Base-by-base conservation (phyloP, 2,329 filamentous ascomycete species). In the Alternaria postmessia region DNA sequence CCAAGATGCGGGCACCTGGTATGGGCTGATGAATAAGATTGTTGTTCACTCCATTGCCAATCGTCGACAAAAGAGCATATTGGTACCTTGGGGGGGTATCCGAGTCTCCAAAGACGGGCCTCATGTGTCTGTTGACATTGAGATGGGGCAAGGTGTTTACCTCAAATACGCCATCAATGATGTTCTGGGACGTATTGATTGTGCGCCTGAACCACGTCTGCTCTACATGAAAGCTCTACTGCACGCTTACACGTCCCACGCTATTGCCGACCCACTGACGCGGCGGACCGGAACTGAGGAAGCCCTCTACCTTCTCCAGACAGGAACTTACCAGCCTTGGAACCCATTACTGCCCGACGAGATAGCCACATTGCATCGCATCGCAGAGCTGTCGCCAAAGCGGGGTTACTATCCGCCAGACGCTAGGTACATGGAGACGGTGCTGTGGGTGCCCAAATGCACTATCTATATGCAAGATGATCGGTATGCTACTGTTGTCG, bases 261-360 rank as follows among this genome's bases (percentile, higher is more conserved):
- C 83, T 0, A 36, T 90, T 0, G 83, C 86, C 0, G 89, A 91
- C 67, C 75, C 79, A 0, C 78, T 91, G 0, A 90, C 88, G 0
- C 77, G 81, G 0, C 79, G 82, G 0, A 90, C 87, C 0, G 89
- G 89, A 0, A 84, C 82, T 0, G 88, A 91, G 67, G 87, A 90
- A 71, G 83, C 87, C 0, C 59, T 88, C 0, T 73, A 80, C 2
- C 81, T 80, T 28, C 75, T 90, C 0, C 66, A 73, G 3, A 86
- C 86, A 0, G 85, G 83, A 0, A 73, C 75, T 2, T 84, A 82
- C 34, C 83, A 85, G 34, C 76, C 76, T 3, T 76, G 74, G 73
- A 61, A 20, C 9, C 66, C 70, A 1, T 43, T 78, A 2, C 14
- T n/a, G 4, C 2, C 18, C 0, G 24, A 34, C 0, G 18, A 47